Evolutionary conservation across 768 basidiomycete species (phyloP).

Genomic region (Mycena epipterygia): DNA sequence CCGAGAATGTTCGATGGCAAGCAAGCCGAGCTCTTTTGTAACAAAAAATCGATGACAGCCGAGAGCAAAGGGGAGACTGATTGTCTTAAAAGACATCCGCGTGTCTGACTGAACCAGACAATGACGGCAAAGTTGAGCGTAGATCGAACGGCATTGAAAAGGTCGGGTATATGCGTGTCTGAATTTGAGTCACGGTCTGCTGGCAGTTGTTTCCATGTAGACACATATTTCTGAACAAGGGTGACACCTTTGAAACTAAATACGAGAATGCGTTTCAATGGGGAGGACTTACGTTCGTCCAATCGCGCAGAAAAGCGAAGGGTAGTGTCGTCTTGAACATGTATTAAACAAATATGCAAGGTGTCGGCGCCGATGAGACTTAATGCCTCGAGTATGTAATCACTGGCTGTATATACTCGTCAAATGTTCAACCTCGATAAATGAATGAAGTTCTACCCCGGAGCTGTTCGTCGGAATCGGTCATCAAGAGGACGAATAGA

Average conservation of each 20-base stretch:
- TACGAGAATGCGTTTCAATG: background rate
- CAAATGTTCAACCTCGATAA: background rate
- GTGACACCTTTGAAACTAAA: constrained; percentile 8
- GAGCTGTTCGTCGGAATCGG: constrained; percentile 37
- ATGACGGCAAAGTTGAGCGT: constrained; percentile 50
- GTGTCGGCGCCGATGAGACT: constrained; percentile 38
- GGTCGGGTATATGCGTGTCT: too few species aligned
- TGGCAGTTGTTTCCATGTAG: background rate
- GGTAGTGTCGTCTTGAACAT: constrained; percentile 37
- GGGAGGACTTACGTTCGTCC: constrained; percentile 46
- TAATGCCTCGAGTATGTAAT: constrained; percentile 49
- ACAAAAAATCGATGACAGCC: constrained; percentile 36
- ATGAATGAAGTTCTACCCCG: constrained; percentile 35
- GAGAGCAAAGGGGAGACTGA: constrained; percentile 41
- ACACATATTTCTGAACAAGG: constrained; percentile 6
- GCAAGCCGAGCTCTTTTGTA: constrained; percentile 12
- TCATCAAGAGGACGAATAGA: constrained; percentile 44
- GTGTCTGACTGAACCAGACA: constrained; percentile 47
- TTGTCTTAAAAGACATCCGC: constrained; percentile 35
- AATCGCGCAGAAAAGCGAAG: constrained; percentile 46
- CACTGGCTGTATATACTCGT: constrained; percentile 44
- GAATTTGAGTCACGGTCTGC: too few species aligned
- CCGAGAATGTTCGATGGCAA: constrained; percentile 42
- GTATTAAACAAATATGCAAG: constrained; percentile 35
- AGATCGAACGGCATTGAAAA: constrained; percentile 41